phyloP scores from a whole-genome alignment of 768 basidiomycete species.

The Mycena filopes region DNA sequence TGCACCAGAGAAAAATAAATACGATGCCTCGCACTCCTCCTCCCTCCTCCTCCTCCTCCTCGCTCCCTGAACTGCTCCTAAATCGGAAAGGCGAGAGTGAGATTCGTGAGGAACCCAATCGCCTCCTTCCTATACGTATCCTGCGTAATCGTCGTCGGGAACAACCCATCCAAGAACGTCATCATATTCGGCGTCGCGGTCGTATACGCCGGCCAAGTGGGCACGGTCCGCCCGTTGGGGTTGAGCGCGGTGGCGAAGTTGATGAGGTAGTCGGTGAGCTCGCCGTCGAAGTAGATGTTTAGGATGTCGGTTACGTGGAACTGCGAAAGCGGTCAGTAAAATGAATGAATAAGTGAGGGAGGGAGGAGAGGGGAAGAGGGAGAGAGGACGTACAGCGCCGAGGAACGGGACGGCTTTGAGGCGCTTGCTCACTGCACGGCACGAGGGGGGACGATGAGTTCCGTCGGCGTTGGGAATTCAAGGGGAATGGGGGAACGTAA shows the following conservation, averaged over 20 bases:
- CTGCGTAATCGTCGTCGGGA: slow-evolving; percentile 46
- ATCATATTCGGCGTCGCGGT: slow-evolving; percentile 46
- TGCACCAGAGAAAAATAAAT: not conserved
- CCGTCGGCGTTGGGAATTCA: too few relatives aligned
- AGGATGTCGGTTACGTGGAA: slow-evolving; percentile 55
- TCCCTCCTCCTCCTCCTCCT: too few relatives aligned
- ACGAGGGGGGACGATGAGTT: too few relatives aligned
- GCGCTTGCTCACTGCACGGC: slow-evolving; percentile 56
- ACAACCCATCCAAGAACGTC: slow-evolving; percentile 51
- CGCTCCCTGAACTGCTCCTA: too few relatives aligned
- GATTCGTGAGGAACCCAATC: slow-evolving; percentile 47
- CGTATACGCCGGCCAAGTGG: slow-evolving; percentile 58
- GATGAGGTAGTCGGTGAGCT: slow-evolving; percentile 59
- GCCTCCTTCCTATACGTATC: slow-evolving; percentile 56
- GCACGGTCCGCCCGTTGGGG: slow-evolving; percentile 52
- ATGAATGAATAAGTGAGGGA: not conserved
- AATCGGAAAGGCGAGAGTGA: slow-evolving; percentile 47
- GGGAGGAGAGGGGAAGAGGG: not conserved
- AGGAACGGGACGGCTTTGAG: slow-evolving; percentile 53
- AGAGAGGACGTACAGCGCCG: slow-evolving; percentile 51
- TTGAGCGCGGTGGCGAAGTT: slow-evolving; percentile 54
- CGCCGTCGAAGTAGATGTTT: slow-evolving; percentile 52
- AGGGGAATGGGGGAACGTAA: not conserved
- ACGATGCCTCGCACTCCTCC: too few relatives aligned
- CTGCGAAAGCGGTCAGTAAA: too few relatives aligned